These are phyloP conservation scores for Saururus chinensis DNA, from an alignment of 164 flowering plant genomes.

Conservation along the genomic window DNA sequence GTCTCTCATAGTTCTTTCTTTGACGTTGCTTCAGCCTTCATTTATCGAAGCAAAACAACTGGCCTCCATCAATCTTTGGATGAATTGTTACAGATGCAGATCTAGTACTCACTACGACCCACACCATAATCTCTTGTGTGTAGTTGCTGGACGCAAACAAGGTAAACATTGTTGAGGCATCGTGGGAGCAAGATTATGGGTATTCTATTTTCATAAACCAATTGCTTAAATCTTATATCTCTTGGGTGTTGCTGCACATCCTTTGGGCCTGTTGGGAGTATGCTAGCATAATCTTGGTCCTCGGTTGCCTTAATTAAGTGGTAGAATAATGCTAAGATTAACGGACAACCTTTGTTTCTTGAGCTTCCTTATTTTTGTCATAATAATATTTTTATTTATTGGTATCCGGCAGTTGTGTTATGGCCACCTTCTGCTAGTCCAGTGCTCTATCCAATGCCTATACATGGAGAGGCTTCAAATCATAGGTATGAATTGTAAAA, in stretches of 20 bases:
- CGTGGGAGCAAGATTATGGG: not conserved
- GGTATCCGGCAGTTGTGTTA: constrained; percentile 47
- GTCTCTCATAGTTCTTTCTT: not conserved
- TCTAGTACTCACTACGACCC: constrained; percentile 98
- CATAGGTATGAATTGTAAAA: constrained; percentile 53
- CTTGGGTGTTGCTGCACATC: no score
- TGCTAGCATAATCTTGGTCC: no score
- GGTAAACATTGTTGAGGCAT: constrained; percentile 25
- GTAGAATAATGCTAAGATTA: no score
- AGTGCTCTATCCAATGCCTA: constrained; percentile 65
- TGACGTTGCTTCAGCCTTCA: constrained; percentile 44
- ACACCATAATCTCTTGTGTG: constrained; percentile 77
- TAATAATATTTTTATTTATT: not conserved
- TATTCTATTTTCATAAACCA: not conserved
- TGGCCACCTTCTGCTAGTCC: constrained; percentile 97
- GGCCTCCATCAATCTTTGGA: constrained; percentile 83
- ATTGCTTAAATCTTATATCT: no score
- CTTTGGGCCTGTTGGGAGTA: no score
- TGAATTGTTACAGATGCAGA: constrained; percentile 64
- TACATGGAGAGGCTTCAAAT: constrained; percentile 93
- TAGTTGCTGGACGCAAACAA: constrained; percentile 77
- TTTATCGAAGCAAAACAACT: constrained; percentile 45
- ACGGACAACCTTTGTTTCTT: not conserved
- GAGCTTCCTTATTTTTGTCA: not conserved
- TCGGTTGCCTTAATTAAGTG: no score